These are phyloP conservation scores for Psilocybe cyanescens DNA, from an alignment of 768 basidiomycete genomes.

Conservation along the genomic window DNA sequence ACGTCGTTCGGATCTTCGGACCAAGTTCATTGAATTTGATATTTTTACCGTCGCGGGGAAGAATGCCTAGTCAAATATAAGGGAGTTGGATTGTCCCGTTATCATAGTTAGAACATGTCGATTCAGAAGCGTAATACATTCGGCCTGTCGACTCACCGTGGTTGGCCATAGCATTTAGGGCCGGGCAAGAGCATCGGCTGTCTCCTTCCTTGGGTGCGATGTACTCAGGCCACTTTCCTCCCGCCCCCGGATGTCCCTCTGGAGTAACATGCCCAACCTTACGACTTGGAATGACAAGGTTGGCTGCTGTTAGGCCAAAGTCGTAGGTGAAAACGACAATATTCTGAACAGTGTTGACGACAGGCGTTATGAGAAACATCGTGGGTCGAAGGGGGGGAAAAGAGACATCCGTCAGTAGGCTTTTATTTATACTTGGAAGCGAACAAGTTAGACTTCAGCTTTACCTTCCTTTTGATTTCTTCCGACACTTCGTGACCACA, in stretches of 20 bases:
- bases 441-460: conserved; percentile 18
- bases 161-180: conserved; percentile 81
- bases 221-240: conserved; percentile 73
- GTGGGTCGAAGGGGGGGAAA: conserved; percentile 11
- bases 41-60: conserved; percentile 67
- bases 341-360: conserved; percentile 30
- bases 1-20: conserved; percentile 52
- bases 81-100: neutral
- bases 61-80: conserved; percentile 46
- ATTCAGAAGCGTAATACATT: conserved; percentile 25
- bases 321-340: conserved; percentile 54
- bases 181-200: conserved; percentile 76
- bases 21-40: conserved; percentile 63
- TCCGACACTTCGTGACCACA: neutral
- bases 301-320: conserved; percentile 49
- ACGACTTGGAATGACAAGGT: conserved; percentile 52
- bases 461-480: neutral
- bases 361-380: conserved; percentile 37
- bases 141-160: conserved; percentile 55
- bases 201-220: conserved; percentile 60
- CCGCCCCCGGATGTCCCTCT: conserved; percentile 55
- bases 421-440: conserved; percentile 12
- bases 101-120: conserved; percentile 20
- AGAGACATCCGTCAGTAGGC: neutral
- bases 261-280: conserved; percentile 60